Base-by-base conservation (phyloP, 192 early-diverging fungal species). In the Coemansia sp. region DNA sequence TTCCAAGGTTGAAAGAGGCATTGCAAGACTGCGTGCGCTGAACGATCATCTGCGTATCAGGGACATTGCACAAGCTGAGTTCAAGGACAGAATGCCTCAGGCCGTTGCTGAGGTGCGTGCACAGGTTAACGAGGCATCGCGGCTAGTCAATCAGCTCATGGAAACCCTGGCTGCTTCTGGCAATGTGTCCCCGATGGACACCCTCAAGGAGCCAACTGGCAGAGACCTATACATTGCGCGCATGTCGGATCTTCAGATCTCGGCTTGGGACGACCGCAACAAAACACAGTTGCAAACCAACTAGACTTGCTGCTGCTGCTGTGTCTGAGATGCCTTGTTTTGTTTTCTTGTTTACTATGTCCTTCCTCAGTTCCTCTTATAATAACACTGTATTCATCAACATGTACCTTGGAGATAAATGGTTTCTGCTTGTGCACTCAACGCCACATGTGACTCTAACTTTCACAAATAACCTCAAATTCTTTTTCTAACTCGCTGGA, bases 191-290 rank as follows among this genome's bases (percentile, higher is more conserved):
- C 48, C 73, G 18, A 63, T 75, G 61, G 60, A 66, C 13, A 68
- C 62, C 52, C 71, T 82, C 15, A 72, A 61, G 32, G 79, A 82
- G 52, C 74, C 74, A 5, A 58, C 79, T 13, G 79, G 71, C n/a
- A 46, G 79, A 42, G 79, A 82, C 42, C 18, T 82, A 5, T 82
- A 82, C 47, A 71, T 82, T n/a, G 74, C 79, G 4, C 63, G 63
- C 58, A 73, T 82, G 68, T 48, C 79, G 21, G 72, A 76, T 22
- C 64, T 82, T 4, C 79, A 82, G 51, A 52, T 73, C 32, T 41
- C 66, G 6, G 32, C 19, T 54, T 73, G 74, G 74, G 74, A 73
- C 41, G 41, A 18, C 32, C 64, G 71, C 22, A 74, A 76, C 46
- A 59, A 37, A 59, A 65, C 66, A 10, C 74, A 69, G 64, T 55